Evolutionary conservation across 1,139 yeast species (phyloP).

Genomic region (Suhomyces yuchorum): DNA sequence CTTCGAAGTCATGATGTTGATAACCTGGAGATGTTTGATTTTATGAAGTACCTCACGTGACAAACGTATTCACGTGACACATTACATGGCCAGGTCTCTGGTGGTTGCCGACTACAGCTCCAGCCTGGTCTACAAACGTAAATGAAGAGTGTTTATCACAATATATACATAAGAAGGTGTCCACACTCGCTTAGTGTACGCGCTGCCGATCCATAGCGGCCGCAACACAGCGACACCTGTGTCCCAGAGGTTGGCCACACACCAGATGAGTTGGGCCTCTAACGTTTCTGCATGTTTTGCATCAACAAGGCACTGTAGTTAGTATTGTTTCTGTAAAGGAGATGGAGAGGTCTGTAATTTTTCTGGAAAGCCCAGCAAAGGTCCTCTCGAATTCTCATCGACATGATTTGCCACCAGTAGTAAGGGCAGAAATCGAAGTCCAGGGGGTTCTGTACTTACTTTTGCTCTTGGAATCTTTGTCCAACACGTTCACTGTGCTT

Average conservation of each 20-base stretch:
- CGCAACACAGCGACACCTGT: constrained; percentile 3
- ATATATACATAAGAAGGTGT: constrained; percentile 3
- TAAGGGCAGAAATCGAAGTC: too few relatives aligned
- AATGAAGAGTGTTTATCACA: constrained; percentile 2
- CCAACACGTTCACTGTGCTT: constrained; percentile 99
- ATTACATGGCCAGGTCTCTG: too few relatives aligned
- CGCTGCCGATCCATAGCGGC: constrained; percentile 5
- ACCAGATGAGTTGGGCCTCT: constrained; percentile 9
- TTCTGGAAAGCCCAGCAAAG: too few relatives aligned
- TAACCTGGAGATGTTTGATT: not conserved
- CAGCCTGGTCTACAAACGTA: not conserved
- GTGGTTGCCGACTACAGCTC: not conserved
- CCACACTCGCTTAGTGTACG: constrained; percentile 4
- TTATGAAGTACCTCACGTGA: not conserved
- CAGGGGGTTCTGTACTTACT: constrained; percentile 40
- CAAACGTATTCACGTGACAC: too few relatives aligned
- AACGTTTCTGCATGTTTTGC: constrained; percentile 49
- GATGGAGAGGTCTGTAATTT: too few relatives aligned
- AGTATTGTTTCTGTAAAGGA: constrained; percentile 2
- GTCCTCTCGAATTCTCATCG: too few relatives aligned
- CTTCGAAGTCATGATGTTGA: constrained; percentile 1
- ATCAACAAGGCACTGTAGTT: constrained; percentile 45
- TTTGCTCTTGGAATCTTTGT: constrained; percentile 97
- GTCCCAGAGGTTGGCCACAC: not conserved
- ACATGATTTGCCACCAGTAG: not conserved